phyloP scores from a whole-genome alignment of 2,329 filamentous ascomycete species.

The Fusarium devonianum region DNA sequence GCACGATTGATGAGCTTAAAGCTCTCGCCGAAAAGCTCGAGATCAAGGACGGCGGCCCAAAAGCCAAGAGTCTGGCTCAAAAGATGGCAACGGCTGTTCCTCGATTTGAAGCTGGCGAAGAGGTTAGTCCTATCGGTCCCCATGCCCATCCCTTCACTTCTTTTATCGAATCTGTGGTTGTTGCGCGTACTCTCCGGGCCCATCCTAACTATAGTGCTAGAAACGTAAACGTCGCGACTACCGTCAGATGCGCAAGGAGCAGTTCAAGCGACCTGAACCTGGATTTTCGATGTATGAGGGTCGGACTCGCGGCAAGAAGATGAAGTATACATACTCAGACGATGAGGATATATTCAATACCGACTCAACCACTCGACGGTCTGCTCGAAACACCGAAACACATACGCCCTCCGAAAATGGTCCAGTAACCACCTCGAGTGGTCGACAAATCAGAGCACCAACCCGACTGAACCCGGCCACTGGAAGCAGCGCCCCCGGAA shows the following conservation, averaged over 20 bases:
- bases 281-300: conserved; percentile 96
- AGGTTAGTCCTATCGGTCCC: conserved; percentile 60
- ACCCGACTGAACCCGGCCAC: conserved; percentile 70
- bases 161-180: too few species aligned
- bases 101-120: conserved; percentile 91
- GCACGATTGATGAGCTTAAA: conserved; percentile 85
- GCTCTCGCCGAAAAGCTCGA: conserved; percentile 78
- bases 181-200: not conserved
- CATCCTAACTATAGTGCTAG: conserved; percentile 52
- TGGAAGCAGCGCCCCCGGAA: conserved; percentile 56
- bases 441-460: conserved; percentile 79
- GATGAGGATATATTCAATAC: conserved; percentile 77
- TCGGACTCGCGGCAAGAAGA: conserved; percentile 91
- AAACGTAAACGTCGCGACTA: conserved; percentile 96
- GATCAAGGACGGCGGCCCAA: conserved; percentile 78
- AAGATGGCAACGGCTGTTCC: conserved; percentile 83
- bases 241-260: conserved; percentile 81
- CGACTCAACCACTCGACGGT: conserved; percentile 71
- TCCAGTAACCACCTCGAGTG: conserved; percentile 78
- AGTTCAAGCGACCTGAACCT: conserved; percentile 85
- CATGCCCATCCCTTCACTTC: not conserved
- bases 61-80: conserved; percentile 78
- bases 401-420: conserved; percentile 75
- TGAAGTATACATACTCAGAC: conserved; percentile 95
- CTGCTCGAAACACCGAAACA: conserved; percentile 75